A percentile compares a stretch with the other conserved stretches of the same genome.
Evolutionary conservation across 106 monocot genomes (phyloP).

Genomic region (Posidonia australis): DNA sequence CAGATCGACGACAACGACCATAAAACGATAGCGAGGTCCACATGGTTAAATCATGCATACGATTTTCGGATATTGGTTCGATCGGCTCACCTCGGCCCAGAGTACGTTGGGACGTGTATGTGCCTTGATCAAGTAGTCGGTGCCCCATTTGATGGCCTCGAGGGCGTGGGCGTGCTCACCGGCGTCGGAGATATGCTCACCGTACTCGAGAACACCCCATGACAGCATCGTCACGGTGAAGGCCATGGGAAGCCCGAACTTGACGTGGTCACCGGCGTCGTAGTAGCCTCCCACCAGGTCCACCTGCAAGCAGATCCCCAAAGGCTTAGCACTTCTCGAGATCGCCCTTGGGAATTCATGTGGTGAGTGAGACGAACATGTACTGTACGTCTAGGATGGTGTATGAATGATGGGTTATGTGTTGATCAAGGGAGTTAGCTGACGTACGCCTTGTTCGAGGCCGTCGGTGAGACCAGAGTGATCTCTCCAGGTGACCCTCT

Average conservation of each 20-base stretch:
- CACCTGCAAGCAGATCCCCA: constrained; percentile 19
- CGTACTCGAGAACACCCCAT: constrained; percentile 48
- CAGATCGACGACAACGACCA: neutral
- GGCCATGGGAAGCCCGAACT: constrained; percentile 51
- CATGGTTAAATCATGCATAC: too few relatives aligned
- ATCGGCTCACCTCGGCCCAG: constrained; percentile 40
- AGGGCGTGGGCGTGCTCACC: constrained; percentile 28
- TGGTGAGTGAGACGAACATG: too few relatives aligned
- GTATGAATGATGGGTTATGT: too few relatives aligned
- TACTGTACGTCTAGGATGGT: too few relatives aligned
- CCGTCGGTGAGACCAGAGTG: constrained; percentile 46
- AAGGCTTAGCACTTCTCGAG: neutral
- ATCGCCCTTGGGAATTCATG: too few relatives aligned
- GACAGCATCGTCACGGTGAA: constrained; percentile 62
- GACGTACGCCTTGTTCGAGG: constrained; percentile 32
- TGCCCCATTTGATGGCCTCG: constrained; percentile 59
- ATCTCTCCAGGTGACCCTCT: constrained; percentile 30
- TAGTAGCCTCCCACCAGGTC: constrained; percentile 70
- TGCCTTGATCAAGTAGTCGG: constrained; percentile 58
- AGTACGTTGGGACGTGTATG: constrained; percentile 33
- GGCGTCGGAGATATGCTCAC: constrained; percentile 20
- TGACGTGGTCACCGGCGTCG: constrained; percentile 59
- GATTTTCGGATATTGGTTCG: neutral
- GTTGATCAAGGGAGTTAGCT: too few relatives aligned
- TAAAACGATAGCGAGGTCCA: neutral